Evolutionary conservation across 805 yeast species (phyloP).

Genomic region (Suhomyces sp.): DNA sequence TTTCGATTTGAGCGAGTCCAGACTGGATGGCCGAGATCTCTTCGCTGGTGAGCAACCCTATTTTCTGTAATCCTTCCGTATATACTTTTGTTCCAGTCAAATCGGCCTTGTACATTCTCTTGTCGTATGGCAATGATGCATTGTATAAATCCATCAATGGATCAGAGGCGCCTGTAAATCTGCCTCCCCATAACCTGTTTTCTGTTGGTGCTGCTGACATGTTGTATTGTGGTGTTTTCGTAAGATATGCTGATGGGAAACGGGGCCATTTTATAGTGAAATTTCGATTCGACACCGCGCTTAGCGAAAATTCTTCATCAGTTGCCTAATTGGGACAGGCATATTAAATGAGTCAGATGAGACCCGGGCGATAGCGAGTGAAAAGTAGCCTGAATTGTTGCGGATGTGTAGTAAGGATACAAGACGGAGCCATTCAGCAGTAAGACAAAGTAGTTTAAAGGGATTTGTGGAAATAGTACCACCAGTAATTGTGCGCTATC

Average conservation of each 20-base stretch:
- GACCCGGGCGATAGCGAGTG: background rate
- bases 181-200: constrained; percentile 93
- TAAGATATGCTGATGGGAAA: background rate
- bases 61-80: constrained; percentile 78
- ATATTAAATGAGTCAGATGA: constrained; percentile 1
- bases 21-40: constrained; percentile 80
- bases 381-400: background rate
- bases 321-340: constrained; percentile 9
- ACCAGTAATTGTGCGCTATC: background rate
- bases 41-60: constrained; percentile 67
- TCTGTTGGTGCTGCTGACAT: constrained; percentile 51
- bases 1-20: constrained; percentile 68
- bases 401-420: background rate
- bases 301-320: constrained; percentile 7
- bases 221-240: constrained; percentile 1
- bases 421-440: background rate
- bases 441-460: background rate
- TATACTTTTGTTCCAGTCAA: constrained; percentile 91
- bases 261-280: constrained; percentile 2
- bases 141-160: constrained; percentile 97
- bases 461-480: background rate
- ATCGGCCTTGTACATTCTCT: constrained; percentile 93
- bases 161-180: constrained; percentile 95
- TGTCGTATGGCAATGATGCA: constrained; percentile 94
- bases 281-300: constrained; percentile 23